Conservation (phyloP, 768 basidiomycete species). For the Psilocybe azurescens region DNA sequence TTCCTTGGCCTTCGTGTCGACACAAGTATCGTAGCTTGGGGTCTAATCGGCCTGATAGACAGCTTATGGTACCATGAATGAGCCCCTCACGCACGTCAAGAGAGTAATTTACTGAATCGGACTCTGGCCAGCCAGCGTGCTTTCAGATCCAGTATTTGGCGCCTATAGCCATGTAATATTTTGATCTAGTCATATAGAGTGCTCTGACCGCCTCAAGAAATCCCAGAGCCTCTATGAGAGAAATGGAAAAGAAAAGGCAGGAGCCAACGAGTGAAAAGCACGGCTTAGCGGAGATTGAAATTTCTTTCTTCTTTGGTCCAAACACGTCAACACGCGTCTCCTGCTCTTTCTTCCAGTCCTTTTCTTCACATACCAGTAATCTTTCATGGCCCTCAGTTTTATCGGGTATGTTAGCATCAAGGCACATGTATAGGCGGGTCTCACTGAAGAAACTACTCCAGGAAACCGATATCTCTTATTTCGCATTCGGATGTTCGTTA, state of each 20-base stretch:
- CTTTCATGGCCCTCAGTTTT: constrained; percentile 73
- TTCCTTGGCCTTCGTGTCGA: constrained; percentile 39
- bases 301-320: constrained; percentile 8
- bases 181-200: too few species aligned
- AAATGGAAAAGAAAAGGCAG: background rate
- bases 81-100: background rate
- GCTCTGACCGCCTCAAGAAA: too few species aligned
- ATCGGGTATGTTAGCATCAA: constrained; percentile 58
- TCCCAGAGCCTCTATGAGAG: too few species aligned
- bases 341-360: constrained; percentile 17
- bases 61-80: background rate
- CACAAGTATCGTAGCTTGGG: constrained; percentile 44
- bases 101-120: background rate
- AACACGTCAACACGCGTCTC: constrained; percentile 34
- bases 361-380: constrained; percentile 14
- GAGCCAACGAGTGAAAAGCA: background rate
- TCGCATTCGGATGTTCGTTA: constrained; percentile 93
- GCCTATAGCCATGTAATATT: too few species aligned
- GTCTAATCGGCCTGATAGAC: constrained; percentile 35
- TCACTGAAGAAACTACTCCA: constrained; percentile 32
- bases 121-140: too few species aligned
- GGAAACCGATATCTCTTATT: constrained; percentile 89
- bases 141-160: too few species aligned
- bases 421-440: background rate
- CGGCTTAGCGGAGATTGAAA: constrained; percentile 30